Evolutionary conservation across 1,284 basidiomycete species (phyloP), one percentile per base, ranked within the genome.

Genomic region (Amylostereum areolatum): DNA sequence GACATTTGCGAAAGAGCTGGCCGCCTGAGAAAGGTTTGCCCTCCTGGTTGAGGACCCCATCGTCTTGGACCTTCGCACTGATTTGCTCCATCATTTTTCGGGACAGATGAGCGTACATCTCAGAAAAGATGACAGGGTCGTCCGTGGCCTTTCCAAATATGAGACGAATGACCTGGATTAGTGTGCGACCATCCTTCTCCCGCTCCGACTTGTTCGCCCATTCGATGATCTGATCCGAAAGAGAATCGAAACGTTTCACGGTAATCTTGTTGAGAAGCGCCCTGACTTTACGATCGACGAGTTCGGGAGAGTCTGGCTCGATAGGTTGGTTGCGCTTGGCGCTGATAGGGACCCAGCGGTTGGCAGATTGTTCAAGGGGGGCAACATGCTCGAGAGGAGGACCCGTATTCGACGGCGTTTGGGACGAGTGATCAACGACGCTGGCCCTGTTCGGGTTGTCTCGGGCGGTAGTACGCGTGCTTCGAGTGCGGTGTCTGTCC

Each of bases 71-170:
- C 39, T 85, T 81, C 36, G 83, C 75, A 59, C 85, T 91, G 61
- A 97, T 84, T 61, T 83, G 80, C 67, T 91, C 89, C 81, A 92
- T 88, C 77, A 97, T 86, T 78, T 92, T 92, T 54, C 90, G 78
- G 65, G 93, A 97, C 42, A 98, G 75, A 47, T 87, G 84, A 30
- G 95, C 95, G 67, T 97, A 97, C 90, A 97, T 96, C 72, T 92
- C 89, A 7, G 89, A 92, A 89, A 90, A 96, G 34, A 85, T 82
- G 12, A 91, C 91, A n/a, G n/a, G n/a, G 68, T 97, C 93, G 68
- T 95, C 91, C 27, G 90, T 96, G 2, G 93, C 93, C 76, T 95
- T 95, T 68, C 97, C 93, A 67, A 97, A 97, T 40, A 97, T 90
- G 47, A 97, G 83, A 57, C 86, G 85, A 69, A 96, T 97, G 63